Conservation (phyloP, 257 asterid genomes). For the Mentha longifolia region DNA sequence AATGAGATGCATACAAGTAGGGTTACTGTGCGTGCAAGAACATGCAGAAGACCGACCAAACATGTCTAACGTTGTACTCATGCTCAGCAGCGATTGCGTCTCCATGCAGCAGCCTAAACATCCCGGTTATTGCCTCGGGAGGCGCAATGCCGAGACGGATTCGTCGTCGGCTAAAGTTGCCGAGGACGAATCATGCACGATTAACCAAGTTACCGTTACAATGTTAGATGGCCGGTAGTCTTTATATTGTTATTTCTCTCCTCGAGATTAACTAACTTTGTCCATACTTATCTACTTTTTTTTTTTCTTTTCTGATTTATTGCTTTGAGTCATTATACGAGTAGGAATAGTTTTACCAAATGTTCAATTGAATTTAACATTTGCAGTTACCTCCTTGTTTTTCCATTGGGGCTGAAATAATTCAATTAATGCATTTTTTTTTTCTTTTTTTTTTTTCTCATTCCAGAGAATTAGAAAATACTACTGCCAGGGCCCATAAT, state of each 20-base stretch:
- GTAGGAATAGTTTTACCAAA: not conserved
- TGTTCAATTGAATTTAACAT: not conserved
- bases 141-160: constrained; percentile 45
- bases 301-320: not conserved
- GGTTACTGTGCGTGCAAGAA: constrained; percentile 75
- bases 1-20: constrained; percentile 76
- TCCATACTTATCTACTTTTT: not conserved
- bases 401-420: not conserved
- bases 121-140: constrained; percentile 71
- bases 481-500: too few species aligned
- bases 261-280: not conserved
- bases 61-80: constrained; percentile 63
- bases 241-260: too few species aligned
- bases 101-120: constrained; percentile 64
- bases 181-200: constrained; percentile 60
- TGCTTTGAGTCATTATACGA: not conserved
- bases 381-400: not conserved
- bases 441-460: too few species aligned
- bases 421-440: not conserved
- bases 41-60: constrained; percentile 73
- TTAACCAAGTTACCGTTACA: constrained; percentile 64
- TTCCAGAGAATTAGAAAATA: too few species aligned
- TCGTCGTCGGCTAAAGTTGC: constrained; percentile 49
- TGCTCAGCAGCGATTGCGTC: constrained; percentile 60
- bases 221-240: constrained; percentile 57